Evolutionary conservation across 2,329 filamentous ascomycete genomes (phyloP), one percentile per base, ranked within the genome.

Genomic region (Rosellinia necatrix): DNA sequence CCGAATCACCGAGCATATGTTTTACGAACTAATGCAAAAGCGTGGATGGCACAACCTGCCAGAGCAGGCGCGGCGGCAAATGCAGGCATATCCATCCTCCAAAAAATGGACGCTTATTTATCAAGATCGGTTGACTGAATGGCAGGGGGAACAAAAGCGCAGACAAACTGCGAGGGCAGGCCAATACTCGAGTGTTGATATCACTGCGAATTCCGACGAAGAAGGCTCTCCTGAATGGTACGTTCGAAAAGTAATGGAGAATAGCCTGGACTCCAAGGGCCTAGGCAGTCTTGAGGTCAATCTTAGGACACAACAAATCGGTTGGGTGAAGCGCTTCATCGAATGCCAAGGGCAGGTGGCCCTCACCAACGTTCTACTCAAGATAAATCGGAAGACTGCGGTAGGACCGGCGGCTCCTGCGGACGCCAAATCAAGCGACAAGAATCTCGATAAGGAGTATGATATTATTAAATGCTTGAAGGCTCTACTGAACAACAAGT

Each of bases 101-200:
- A 97, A 97, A 80, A 99, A 97, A 76, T 99, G 94, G 94, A 97
- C 92, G 1, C 78, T 99, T 57, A 89, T 99, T 48, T 89, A 97
- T 72, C 93, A 99, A 75, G 94, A 99, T 75, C 88, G 91, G 60
- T 80, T 99, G 66, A 91, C 91, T 6, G 93, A 97, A 74, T 90
- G 88, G 82, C 92, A 97, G 78, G 91, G 92, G 37, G 93, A 97
- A 70, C 91, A 96, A 75, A 96, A 93, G 75, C 86, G 92, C 65
- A 82, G 90, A 64, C 84, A 88, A 66, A 89, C 90, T 49, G 85
- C 88, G 30, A 86, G 88, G 59, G 81, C 89, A 5, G 87, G 87
- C 61, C 85, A 90, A 62, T 89, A 87, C 64, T 83, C 87, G 53
- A 84, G 83, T 71, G 72, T 84, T 56, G 87, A 89, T 64, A 83